Percentiles rank a stretch among this genome's conserved stretches.
These are phyloP conservation scores for Pseudomassariella vexata DNA, from an alignment of 2,329 filamentous ascomycete species.

Conservation along the genomic window DNA sequence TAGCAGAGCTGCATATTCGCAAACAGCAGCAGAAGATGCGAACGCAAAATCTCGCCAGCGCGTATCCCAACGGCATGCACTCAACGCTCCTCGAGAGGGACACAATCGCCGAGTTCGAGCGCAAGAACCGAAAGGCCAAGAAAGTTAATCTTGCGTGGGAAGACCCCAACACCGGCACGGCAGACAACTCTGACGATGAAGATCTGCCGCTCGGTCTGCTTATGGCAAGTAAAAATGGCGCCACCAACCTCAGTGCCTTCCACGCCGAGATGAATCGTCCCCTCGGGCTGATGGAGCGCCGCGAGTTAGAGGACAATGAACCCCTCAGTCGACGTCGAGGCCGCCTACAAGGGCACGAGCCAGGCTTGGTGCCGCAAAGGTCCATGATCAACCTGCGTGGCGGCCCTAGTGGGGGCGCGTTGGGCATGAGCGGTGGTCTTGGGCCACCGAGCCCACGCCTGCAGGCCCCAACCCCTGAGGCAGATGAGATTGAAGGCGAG, in stretches of 20 bases:
- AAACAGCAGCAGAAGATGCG: constrained; percentile 84
- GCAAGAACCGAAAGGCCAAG: constrained; percentile 65
- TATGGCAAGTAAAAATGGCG: constrained; percentile 56
- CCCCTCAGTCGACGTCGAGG: constrained; percentile 74
- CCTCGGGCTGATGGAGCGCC: constrained; percentile 70
- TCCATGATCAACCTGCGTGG: constrained; percentile 36
- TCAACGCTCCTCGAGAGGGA: constrained; percentile 88
- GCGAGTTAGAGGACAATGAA: constrained; percentile 87
- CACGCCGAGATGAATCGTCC: constrained; percentile 56
- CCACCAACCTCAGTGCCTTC: constrained; percentile 38
- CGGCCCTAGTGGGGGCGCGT: constrained; percentile 18
- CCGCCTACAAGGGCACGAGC: constrained; percentile 60
- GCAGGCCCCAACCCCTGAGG: constrained; percentile 26
- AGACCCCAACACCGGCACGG: constrained; percentile 21
- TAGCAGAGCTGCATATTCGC: constrained; percentile 86
- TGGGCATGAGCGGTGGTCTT: constrained; percentile 19
- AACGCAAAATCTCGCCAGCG: constrained; percentile 60
- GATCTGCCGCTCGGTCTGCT: constrained; percentile 86
- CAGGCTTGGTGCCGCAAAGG: constrained; percentile 33
- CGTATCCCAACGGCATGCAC: constrained; percentile 72
- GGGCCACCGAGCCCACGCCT: constrained; percentile 20
- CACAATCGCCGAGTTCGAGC: constrained; percentile 80
- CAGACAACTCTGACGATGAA: constrained; percentile 23
- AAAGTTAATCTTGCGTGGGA: constrained; percentile 91
- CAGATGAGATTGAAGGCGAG: constrained; percentile 56